Evolutionary conservation across 1,284 basidiomycete species (phyloP).

Genomic region (Marasmius oreades): DNA sequence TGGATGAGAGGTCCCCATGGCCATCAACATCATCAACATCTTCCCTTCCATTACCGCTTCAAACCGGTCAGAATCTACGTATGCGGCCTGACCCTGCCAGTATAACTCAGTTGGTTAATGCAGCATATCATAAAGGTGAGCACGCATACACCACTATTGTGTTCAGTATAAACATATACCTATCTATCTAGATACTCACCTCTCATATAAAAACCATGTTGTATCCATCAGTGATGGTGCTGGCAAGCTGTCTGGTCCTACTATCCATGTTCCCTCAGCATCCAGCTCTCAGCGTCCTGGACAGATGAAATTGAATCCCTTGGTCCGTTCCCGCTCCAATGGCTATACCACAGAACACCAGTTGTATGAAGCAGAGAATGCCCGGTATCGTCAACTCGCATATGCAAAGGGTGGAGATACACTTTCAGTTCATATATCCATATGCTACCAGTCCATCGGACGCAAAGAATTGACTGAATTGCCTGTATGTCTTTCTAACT

Average conservation of each 20-base stretch:
- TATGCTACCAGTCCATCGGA: background rate
- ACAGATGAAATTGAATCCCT: background rate
- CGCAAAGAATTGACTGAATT: background rate
- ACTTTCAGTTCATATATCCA: background rate
- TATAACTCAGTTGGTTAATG: background rate
- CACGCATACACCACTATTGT: too few relatives aligned
- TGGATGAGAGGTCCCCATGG: too few relatives aligned
- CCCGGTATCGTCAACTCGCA: background rate
- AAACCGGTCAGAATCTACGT: background rate
- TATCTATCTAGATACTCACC: background rate
- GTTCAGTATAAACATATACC: background rate
- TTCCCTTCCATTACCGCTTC: background rate
- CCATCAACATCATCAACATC: background rate
- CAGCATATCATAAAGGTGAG: background rate
- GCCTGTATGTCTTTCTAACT: background rate
- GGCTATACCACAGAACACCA: background rate
- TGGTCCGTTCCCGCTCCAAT: background rate
- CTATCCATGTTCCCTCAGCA: background rate
- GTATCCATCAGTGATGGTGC: background rate
- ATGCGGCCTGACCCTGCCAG: background rate
- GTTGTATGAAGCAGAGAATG: background rate
- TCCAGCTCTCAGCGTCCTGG: background rate
- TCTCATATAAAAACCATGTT: background rate
- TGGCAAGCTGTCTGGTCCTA: background rate
- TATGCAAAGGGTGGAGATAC: background rate